Evolutionary conservation across 305 asterid genomes (phyloP).

Genomic region (Coffea humblotiana): DNA sequence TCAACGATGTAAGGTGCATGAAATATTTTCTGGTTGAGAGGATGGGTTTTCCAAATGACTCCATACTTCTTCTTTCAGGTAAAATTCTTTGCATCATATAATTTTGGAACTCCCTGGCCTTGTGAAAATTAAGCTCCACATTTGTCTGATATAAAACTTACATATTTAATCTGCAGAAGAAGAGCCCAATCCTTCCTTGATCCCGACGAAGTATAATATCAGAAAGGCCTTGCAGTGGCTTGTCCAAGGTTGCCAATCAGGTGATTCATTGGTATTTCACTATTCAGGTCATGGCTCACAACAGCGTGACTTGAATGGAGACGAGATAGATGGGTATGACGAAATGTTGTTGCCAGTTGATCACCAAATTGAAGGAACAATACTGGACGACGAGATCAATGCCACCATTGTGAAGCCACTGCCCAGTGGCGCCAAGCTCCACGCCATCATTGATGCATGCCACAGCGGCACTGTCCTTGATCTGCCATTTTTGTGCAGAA

Average conservation of each 20-base stretch:
- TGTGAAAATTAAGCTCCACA: background rate
- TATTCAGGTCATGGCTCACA: conserved; percentile 66
- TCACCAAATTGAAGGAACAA: conserved; percentile 40
- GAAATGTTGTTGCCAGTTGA: conserved; percentile 59
- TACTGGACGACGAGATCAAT: conserved; percentile 60
- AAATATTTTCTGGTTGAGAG: conserved; percentile 37
- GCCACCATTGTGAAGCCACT: conserved; percentile 57
- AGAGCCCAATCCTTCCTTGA: conserved; percentile 41
- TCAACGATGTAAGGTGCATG: conserved; percentile 57
- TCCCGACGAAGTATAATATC: conserved; percentile 56
- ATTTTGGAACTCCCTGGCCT: background rate
- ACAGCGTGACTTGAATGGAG: conserved; percentile 34
- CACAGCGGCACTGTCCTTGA: conserved; percentile 68
- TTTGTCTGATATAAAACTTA: conserved; percentile 11
- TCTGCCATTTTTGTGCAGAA: conserved; percentile 53
- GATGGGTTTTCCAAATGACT: conserved; percentile 47
- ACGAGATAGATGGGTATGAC: conserved; percentile 62
- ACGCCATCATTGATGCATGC: conserved; percentile 61
- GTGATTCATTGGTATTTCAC: conserved; percentile 61
- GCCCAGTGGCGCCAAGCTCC: conserved; percentile 51
- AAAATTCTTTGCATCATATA: background rate
- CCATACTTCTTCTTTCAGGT: conserved; percentile 58
- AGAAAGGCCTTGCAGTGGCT: conserved; percentile 58
- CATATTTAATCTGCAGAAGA: conserved; percentile 46
- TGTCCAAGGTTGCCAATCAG: conserved; percentile 54